Conservation (phyloP, 176 grass and related monocot species). For the Carex littledalei region DNA sequence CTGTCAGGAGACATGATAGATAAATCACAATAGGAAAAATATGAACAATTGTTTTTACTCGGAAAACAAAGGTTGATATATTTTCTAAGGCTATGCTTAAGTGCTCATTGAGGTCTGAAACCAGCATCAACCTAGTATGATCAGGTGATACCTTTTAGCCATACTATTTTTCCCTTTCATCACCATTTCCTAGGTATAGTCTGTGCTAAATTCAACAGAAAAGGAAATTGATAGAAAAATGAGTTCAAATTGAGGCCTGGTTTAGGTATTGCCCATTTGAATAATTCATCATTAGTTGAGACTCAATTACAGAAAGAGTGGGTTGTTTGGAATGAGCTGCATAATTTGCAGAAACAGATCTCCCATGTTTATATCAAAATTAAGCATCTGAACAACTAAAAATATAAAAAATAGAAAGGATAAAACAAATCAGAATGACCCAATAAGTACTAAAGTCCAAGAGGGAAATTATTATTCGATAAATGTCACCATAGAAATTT, state of each 20-base stretch:
- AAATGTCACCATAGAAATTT: background rate
- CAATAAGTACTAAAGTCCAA: background rate
- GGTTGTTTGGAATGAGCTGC: background rate
- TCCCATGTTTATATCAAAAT: background rate
- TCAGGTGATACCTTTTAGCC: background rate
- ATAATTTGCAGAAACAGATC: background rate
- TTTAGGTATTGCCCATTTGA: background rate
- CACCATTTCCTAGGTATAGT: background rate
- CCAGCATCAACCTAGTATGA: background rate
- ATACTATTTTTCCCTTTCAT: background rate
- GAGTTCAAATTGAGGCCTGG: background rate
- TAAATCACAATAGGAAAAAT: background rate
- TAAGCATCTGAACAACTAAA: background rate
- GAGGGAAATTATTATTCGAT: background rate
- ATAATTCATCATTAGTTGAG: background rate
- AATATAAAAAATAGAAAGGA: background rate
- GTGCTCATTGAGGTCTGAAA: background rate
- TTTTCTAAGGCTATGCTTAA: background rate
- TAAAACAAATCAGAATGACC: background rate
- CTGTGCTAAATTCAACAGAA: background rate
- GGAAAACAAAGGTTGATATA: background rate
- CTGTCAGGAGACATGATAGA: slow-evolving; percentile 32
- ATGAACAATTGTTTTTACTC: slow-evolving; percentile 7
- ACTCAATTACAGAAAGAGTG: background rate
- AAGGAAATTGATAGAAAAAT: background rate